These are phyloP conservation scores for Neocallimastix lanati DNA, from an alignment of 192 early-diverging fungal species.

Conservation along the genomic window DNA sequence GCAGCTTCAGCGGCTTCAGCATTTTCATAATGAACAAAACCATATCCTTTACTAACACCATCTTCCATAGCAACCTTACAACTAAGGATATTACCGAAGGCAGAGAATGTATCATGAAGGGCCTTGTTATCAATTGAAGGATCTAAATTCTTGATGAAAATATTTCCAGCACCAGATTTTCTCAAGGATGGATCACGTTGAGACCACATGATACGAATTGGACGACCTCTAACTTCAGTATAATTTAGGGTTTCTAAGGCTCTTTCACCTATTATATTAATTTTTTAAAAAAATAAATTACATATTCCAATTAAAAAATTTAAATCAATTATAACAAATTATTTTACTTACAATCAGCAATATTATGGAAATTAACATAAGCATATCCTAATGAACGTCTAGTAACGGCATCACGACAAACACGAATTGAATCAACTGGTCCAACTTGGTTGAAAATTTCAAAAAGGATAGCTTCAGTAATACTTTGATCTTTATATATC, in stretches of 20 bases:
- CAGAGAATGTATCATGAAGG: slow-evolving; percentile 94
- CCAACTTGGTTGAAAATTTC: slow-evolving; percentile 93
- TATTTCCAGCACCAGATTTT: slow-evolving; percentile 80
- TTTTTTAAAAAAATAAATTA: no score
- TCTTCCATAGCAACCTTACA: slow-evolving; percentile 92
- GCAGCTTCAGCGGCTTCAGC: slow-evolving; percentile 79
- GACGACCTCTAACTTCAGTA: slow-evolving; percentile 77
- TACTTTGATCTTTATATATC: slow-evolving; percentile 49
- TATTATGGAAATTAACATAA: slow-evolving; percentile 96
- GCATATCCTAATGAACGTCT: slow-evolving; percentile 90
- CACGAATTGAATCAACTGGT: slow-evolving; percentile 89
- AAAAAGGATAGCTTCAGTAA: slow-evolving; percentile 92
- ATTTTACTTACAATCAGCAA: slow-evolving; percentile 40
- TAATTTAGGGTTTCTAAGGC: slow-evolving; percentile 92
- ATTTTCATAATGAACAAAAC: slow-evolving; percentile 97
- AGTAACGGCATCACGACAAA: slow-evolving; percentile 94
- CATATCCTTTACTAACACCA: slow-evolving; percentile 74
- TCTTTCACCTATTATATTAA: slow-evolving; percentile 43
- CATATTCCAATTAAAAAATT: no score
- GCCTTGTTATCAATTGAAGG: slow-evolving; percentile 95
- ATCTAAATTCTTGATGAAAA: slow-evolving; percentile 99
- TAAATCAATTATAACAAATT: background rate
- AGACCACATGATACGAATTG: slow-evolving; percentile 99
- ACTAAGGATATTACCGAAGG: slow-evolving; percentile 89
- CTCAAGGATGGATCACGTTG: slow-evolving; percentile 93